Evolutionary conservation across 176 grass and related monocot species (phyloP), one percentile per base, ranked within the genome.

Genomic region (Carex cristatella): DNA sequence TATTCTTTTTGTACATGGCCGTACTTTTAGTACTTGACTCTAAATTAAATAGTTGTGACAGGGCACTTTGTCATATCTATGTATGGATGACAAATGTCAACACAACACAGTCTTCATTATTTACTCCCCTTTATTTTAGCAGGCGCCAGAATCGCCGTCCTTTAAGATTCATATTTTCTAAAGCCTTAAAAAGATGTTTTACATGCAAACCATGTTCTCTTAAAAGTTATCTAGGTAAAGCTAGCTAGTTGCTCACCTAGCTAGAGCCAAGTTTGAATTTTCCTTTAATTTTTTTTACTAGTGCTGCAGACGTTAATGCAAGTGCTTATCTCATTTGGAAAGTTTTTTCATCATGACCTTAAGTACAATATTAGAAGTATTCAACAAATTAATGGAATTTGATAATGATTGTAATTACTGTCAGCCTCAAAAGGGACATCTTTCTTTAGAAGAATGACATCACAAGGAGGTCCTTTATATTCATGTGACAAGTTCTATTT

Each of bases 161-260:
- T 54, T 77, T 77, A 56, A 56, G 49, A 77, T 33, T 31, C 10
- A 32, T 31, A 56, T 77, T 54, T 56, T 77, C 11, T 13, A 75
- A 53, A 63, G 13, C 27, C 73, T 55, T 77, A 56, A 57, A 44
- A 77, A 63, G 8, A 77, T 77, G 49, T 77, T 56, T 42, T 40
- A 38, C 2, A n/a, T 51, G 48, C 48, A 51, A 10, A 51, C n/a
- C 5, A 0, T 33, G 10, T 60, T 79, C 53, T 40, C 5, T 83
- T 54, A 83, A 66, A 83, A 67, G 62, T 67, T 65, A 54, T 53
- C 15, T 83, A 83, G 42, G 42, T 68, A 53, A 83, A 33, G 42
- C 69, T 74, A 33, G 42, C 69, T 74, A 74, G 80, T 66, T 51
- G 7, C 5, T 44, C 2, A 14, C 13, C 55, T 59, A 83, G 5